Conservation (phyloP, 1,284 basidiomycete genomes). For the Cryptococcus neoformans region DNA sequence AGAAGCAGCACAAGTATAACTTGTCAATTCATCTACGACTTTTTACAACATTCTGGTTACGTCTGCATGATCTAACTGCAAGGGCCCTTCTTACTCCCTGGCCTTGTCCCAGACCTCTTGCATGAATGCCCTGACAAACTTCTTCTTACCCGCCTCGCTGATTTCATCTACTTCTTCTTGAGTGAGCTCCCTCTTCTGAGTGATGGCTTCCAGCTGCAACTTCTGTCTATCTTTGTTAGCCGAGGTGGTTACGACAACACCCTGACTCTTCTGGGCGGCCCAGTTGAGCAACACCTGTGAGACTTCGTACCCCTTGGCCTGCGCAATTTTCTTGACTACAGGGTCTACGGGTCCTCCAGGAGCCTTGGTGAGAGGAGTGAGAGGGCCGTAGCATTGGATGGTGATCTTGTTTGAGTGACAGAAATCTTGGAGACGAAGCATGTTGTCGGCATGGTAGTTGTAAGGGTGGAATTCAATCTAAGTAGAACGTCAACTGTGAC, state of each 20-base stretch:
- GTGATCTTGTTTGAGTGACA: constrained; percentile 62
- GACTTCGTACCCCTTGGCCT: constrained; percentile 26
- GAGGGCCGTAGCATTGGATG: constrained; percentile 62
- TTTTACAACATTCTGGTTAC: neutral
- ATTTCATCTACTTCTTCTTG: constrained; percentile 54
- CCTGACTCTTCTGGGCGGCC: constrained; percentile 37
- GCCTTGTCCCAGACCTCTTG: constrained; percentile 26
- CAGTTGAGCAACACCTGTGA: constrained; percentile 46
- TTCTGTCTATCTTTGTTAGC: constrained; percentile 63
- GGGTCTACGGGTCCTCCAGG: constrained; percentile 59
- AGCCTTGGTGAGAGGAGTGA: constrained; percentile 51
- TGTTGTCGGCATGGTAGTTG: constrained; percentile 59
- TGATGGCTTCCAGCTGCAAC: constrained; percentile 60
- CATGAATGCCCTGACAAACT: constrained; percentile 35
- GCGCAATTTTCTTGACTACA: constrained; percentile 56
- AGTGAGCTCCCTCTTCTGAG: constrained; percentile 59
- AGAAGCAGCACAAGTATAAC: too few relatives aligned
- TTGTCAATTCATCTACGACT: neutral
- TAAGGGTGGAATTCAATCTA: constrained; percentile 82
- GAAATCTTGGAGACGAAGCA: constrained; percentile 56
- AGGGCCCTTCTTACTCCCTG: constrained; percentile 12
- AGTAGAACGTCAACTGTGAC: neutral
- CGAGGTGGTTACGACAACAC: constrained; percentile 64
- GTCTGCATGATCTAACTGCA: too few relatives aligned
- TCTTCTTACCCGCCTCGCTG: constrained; percentile 30